Evolutionary conservation across 2,329 filamentous ascomycete genomes (phyloP).

Genomic region (Aspergillus sp.): DNA sequence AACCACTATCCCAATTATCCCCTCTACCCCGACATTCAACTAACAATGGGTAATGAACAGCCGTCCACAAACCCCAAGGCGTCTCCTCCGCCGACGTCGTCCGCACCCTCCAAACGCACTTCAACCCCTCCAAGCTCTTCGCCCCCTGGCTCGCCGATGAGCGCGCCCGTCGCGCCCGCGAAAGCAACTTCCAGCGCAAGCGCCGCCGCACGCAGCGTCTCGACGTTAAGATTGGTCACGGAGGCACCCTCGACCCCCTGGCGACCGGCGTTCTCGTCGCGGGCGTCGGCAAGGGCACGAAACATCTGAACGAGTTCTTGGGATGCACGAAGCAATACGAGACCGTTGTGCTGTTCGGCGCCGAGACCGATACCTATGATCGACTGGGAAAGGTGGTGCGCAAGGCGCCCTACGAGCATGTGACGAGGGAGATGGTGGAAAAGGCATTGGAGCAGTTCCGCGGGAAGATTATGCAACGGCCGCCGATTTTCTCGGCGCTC

Average conservation of each 20-base stretch:
- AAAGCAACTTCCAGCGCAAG: constrained; percentile 61
- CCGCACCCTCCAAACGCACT: constrained; percentile 79
- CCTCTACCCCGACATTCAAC: no score
- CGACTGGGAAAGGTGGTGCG: constrained; percentile 78
- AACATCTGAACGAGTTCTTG: constrained; percentile 75
- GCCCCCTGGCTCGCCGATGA: constrained; percentile 72
- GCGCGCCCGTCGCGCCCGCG: constrained; percentile 55
- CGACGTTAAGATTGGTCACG: constrained; percentile 92
- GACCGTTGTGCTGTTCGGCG: constrained; percentile 83
- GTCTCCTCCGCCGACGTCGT: constrained; percentile 88
- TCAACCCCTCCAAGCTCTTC: constrained; percentile 80
- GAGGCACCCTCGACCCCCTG: constrained; percentile 90
- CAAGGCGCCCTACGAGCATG: constrained; percentile 72
- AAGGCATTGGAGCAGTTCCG: constrained; percentile 72
- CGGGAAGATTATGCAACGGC: constrained; percentile 84
- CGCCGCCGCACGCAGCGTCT: constrained; percentile 63
- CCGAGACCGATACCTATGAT: constrained; percentile 91
- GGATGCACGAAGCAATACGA: constrained; percentile 93
- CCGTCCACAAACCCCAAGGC: constrained; percentile 87
- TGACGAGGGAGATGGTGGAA: constrained; percentile 78
- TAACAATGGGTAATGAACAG: constrained; percentile 49
- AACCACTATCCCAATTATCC: not conserved
- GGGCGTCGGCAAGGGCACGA: constrained; percentile 85
- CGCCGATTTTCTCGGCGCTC: constrained; percentile 88
- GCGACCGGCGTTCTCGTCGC: constrained; percentile 91